These are phyloP conservation scores for Olyra latifolia DNA, from an alignment of 176 grass and related monocot genomes.

Conservation along the genomic window DNA sequence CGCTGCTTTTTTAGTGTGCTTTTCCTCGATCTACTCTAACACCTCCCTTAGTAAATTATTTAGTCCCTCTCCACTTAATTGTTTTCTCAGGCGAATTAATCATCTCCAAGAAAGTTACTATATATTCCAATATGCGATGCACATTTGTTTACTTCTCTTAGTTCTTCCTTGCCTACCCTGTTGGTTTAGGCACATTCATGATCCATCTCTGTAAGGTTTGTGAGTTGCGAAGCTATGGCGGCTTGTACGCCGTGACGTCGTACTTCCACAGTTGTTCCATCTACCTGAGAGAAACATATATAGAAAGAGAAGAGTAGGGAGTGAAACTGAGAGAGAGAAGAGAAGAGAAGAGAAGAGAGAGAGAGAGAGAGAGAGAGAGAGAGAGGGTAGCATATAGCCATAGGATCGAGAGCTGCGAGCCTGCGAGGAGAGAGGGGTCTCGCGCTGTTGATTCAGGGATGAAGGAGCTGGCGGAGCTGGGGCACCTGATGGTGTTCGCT, in stretches of 20 bases:
- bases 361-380: not conserved
- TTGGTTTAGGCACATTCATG: not conserved
- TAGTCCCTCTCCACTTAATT: not conserved
- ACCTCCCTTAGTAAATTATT: not conserved
- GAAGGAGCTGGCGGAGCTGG: constrained; percentile 35
- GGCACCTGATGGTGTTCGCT: constrained; percentile 62
- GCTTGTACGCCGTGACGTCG: not conserved
- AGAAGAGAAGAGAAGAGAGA: not conserved
- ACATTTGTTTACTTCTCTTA: constrained; percentile 2
- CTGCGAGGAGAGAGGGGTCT: not conserved
- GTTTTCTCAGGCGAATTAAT: not conserved
- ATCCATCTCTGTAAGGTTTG: not conserved
- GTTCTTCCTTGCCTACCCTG: not conserved
- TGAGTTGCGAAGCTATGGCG: not conserved
- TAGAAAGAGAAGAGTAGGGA: not conserved
- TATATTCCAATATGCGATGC: not conserved
- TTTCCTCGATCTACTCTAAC: not conserved
- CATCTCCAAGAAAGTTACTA: not conserved
- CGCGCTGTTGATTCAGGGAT: not conserved
- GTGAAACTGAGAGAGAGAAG: too few relatives aligned
- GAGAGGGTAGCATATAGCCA: not conserved
- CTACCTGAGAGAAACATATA: not conserved
- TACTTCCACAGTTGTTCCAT: too few relatives aligned
- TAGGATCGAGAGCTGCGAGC: not conserved
- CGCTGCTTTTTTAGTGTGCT: not conserved